Conservation (phyloP, 495 filamentous ascomycete species). For the Terfezia claveryi region DNA sequence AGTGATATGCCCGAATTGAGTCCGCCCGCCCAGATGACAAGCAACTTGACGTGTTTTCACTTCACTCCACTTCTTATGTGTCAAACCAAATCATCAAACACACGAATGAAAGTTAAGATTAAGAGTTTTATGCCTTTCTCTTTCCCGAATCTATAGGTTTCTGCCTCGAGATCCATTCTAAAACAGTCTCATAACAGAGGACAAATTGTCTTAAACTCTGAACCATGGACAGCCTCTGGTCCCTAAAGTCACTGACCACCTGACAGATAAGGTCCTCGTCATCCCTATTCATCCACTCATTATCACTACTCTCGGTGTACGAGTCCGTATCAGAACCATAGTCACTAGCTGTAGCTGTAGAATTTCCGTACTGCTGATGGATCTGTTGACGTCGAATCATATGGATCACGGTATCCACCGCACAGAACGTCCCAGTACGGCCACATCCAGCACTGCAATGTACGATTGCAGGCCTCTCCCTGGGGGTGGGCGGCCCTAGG, state of each 20-base stretch:
- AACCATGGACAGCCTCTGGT: constrained; percentile 85
- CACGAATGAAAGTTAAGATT: too few relatives aligned
- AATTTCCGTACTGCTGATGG: constrained; percentile 6
- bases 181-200: constrained; percentile 82
- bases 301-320: constrained; percentile 19
- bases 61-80: too few relatives aligned
- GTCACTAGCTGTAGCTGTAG: not conserved
- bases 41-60: too few relatives aligned
- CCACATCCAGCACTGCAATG: constrained; percentile 94
- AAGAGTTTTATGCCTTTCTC: constrained; percentile 8
- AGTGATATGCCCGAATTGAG: too few relatives aligned
- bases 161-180: constrained; percentile 59
- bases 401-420: constrained; percentile 81
- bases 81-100: too few relatives aligned
- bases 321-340: constrained; percentile 17
- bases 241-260: constrained; percentile 73
- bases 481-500: constrained; percentile 9
- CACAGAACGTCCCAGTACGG: constrained; percentile 87
- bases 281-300: constrained; percentile 32
- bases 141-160: constrained; percentile 19
- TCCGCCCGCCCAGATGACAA: too few relatives aligned
- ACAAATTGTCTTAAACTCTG: constrained; percentile 89
- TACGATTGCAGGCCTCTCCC: constrained; percentile 53
- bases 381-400: constrained; percentile 65
- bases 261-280: constrained; percentile 56